These are phyloP conservation scores for Ajuga chamaepitys DNA, from an alignment of 257 asterid genomes.

Conservation along the genomic window DNA sequence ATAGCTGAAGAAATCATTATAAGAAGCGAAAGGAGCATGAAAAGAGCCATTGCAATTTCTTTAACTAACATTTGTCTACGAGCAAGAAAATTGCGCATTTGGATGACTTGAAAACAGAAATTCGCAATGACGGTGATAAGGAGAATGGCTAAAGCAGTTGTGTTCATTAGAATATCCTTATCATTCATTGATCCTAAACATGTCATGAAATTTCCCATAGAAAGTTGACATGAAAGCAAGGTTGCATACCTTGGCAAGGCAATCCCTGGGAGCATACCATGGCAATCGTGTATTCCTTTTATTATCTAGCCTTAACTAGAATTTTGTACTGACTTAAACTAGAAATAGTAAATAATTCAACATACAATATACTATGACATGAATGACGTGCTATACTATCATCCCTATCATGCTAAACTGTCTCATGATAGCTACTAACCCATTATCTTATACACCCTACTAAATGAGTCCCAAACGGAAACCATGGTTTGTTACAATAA, in stretches of 20 bases:
- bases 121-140: constrained; percentile 26
- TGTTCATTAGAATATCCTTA: constrained; percentile 19
- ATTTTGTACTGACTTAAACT: no score
- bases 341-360: no score
- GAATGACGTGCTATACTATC: no score
- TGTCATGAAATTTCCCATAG: constrained; percentile 28
- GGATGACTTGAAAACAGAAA: constrained; percentile 22
- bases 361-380: no score
- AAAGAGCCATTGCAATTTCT: constrained; percentile 13
- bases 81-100: constrained; percentile 16
- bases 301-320: no score
- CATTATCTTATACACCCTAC: no score
- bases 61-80: constrained; percentile 10
- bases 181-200: constrained; percentile 31
- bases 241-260: constrained; percentile 33
- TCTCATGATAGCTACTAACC: no score
- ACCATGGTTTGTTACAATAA: no score
- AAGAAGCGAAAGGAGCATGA: constrained; percentile 19
- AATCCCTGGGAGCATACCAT: constrained; percentile 24
- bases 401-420: no score
- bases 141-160: constrained; percentile 28
- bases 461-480: no score
- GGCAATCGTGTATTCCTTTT: no score
- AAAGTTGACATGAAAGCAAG: constrained; percentile 26
- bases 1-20: constrained; percentile 25